Evolutionary conservation across 2,329 filamentous ascomycete genomes (phyloP), one percentile per base, ranked within the genome.

Genomic region (Chaetomium globosum): DNA sequence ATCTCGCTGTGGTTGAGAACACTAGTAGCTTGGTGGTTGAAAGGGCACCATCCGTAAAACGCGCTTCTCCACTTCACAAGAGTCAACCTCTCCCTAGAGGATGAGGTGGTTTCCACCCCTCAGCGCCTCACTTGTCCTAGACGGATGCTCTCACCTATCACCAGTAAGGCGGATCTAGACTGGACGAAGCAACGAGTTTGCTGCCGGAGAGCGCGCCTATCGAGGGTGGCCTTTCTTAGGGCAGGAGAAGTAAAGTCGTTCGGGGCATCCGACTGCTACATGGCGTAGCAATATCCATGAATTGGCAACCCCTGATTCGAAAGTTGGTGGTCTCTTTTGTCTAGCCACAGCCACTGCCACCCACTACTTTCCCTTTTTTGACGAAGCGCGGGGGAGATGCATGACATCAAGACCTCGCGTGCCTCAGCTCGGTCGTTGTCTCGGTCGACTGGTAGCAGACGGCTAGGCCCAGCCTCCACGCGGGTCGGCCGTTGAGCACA

Each of bases 271-370:
- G 21, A 53, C 28, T 30, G 13, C 51, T 30, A 26, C 51, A 53
- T 53, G 51, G 51, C 19, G 51, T 30, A 28, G 26, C 13, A 53
- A 30, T 53, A 16, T 5, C 51, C 26, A 53, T 23, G 61, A 66
- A 59, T 48, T 69, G 59, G 65, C 64, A 58, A 31, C 36, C 39
- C 59, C 13, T 55, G 52, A 67, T 67, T 67, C 58, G 61, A 39
- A 36, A 60, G 36, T n/a, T 49, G 55, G 8, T 19, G 4, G 9
- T 7, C 2, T 51, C 12, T 56, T 39, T 4, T 19, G 31, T 16
- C 10, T 21, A 7, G 13, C 31, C 52, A 31, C 53, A 36, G 7
- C 54, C 51, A 19, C 33, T 46, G 6, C 26, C 36, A n/a, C 39
- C n/a, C 9, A n/a, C 10, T 19, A 8, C 53, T 39, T 23, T 46